A percentile compares a stretch with the other conserved stretches of the same genome.
phyloP scores from a whole-genome alignment of 352 stramenopile genomes.

The Globisporangium spinosum region DNA sequence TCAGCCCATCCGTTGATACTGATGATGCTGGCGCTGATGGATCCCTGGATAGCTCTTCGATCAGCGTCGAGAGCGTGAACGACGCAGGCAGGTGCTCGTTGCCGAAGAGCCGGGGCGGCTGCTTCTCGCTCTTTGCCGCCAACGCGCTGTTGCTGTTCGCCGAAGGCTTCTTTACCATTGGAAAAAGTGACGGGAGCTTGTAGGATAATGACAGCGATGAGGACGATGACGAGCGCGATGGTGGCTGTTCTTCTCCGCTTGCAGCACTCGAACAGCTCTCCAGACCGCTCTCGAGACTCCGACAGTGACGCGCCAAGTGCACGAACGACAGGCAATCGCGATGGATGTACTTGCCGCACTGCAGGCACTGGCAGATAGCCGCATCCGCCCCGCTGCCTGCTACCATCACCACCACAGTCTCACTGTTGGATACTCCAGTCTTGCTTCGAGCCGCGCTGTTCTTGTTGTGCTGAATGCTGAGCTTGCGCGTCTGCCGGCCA shows the following conservation, averaged over 20 bases:
- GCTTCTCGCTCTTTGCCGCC: constrained; percentile 2
- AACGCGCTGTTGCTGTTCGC: constrained; percentile 13
- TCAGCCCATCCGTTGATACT: not conserved
- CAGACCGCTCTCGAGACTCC: constrained; percentile 23
- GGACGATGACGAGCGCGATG: not conserved
- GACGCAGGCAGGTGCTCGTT: constrained; percentile 18
- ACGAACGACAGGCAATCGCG: constrained; percentile 48
- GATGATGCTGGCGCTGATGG: not conserved
- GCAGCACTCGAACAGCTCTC: not conserved
- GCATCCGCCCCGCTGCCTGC: not conserved
- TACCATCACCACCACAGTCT: not conserved
- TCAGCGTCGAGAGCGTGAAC: constrained; percentile 29
- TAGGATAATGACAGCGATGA: not conserved
- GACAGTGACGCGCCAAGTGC: constrained; percentile 47
- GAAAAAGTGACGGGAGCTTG: constrained; percentile 32
- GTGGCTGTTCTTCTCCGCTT: not conserved
- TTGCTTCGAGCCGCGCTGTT: not conserved
- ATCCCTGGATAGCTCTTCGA: constrained; percentile 23
- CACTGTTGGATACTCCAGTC: not conserved
- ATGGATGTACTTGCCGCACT: constrained; percentile 50
- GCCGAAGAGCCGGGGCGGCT: constrained; percentile 14
- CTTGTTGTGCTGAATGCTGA: not conserved
- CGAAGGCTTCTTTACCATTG: constrained; percentile 13
- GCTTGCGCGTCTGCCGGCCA: constrained; percentile 10
- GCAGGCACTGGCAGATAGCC: constrained; percentile 50